phyloP scores from a whole-genome alignment of 495 filamentous ascomycete species.

The Schizothecium vesticola region DNA sequence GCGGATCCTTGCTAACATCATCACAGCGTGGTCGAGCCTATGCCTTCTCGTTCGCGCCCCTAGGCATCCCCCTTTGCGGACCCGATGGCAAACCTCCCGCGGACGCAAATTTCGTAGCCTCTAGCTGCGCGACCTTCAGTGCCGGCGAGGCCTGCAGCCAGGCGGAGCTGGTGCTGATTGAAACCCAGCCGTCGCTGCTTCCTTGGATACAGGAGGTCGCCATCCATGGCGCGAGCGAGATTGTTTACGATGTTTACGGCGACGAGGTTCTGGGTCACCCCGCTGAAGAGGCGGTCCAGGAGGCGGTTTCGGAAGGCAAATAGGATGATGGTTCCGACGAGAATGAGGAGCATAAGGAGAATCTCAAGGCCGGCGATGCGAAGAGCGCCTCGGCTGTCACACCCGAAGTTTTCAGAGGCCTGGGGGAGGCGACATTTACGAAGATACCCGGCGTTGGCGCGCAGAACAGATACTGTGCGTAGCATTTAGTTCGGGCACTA shows the following conservation, averaged over 20 bases:
- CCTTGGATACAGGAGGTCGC: constrained; percentile 45
- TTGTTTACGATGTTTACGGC: not conserved
- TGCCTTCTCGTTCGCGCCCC: constrained; percentile 42
- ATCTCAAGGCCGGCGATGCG: not conserved
- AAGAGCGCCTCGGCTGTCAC: not conserved
- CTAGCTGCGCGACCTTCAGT: constrained; percentile 44
- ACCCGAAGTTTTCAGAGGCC: not conserved
- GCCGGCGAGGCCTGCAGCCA: constrained; percentile 30
- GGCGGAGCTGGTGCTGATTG: constrained; percentile 36
- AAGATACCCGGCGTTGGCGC: not conserved
- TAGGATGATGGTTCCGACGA: not conserved
- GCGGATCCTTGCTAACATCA: not conserved
- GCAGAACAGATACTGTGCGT: not conserved
- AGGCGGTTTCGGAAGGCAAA: not conserved
- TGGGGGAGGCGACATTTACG: not conserved
- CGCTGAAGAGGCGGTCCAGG: not conserved
- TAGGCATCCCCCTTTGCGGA: constrained; percentile 46
- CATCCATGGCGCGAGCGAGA: constrained; percentile 7
- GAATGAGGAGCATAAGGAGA: not conserved
- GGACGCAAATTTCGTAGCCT: constrained; percentile 24
- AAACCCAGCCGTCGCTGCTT: constrained; percentile 31
- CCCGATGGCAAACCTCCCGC: constrained; percentile 31
- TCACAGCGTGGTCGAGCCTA: constrained; percentile 56
- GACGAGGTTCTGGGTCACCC: not conserved
- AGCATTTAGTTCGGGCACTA: too few relatives aligned